These are phyloP conservation scores for Mycena crocata DNA, from an alignment of 768 basidiomycete species.

Conservation along the genomic window DNA sequence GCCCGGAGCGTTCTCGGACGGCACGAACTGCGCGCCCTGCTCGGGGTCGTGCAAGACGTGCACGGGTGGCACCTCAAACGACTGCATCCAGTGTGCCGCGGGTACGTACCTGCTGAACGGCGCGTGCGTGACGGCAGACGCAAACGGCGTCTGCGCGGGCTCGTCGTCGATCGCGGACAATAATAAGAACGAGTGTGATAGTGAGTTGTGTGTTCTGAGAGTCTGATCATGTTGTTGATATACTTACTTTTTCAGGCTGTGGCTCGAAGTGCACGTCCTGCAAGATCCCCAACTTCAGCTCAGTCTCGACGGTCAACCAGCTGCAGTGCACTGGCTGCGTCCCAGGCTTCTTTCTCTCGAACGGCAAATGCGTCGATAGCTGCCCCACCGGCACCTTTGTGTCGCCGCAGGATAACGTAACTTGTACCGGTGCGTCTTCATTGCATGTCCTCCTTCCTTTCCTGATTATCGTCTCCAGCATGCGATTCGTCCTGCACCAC, in stretches of 20 bases:
- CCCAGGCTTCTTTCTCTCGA: slow-evolving; percentile 78
- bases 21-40: slow-evolving; percentile 66
- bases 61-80: slow-evolving; percentile 67
- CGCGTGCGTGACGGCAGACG: slow-evolving; percentile 71
- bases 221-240: background rate
- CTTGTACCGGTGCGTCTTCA: slow-evolving; percentile 65
- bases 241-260: slow-evolving; percentile 61
- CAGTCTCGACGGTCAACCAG: slow-evolving; percentile 70
- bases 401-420: slow-evolving; percentile 76
- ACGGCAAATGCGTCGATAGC: slow-evolving; percentile 73
- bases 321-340: slow-evolving; percentile 83
- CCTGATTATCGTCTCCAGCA: slow-evolving; percentile 46
- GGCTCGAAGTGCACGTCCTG: slow-evolving; percentile 83
- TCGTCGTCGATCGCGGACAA: slow-evolving; percentile 80
- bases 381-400: slow-evolving; percentile 84
- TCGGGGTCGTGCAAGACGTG: slow-evolving; percentile 77
- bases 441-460: background rate
- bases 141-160: slow-evolving; percentile 77
- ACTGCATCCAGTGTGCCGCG: slow-evolving; percentile 76
- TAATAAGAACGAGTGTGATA: slow-evolving; percentile 81
- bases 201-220: slow-evolving; percentile 55
- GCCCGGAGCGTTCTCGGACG: slow-evolving; percentile 68
- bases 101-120: slow-evolving; percentile 74
- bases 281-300: slow-evolving; percentile 75
- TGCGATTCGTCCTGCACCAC: slow-evolving; percentile 80